Percentiles rank a stretch among this genome's conserved stretches.
Evolutionary conservation across 2,329 filamentous ascomycete genomes (phyloP).

Genomic region (Xylariaceae sp.): DNA sequence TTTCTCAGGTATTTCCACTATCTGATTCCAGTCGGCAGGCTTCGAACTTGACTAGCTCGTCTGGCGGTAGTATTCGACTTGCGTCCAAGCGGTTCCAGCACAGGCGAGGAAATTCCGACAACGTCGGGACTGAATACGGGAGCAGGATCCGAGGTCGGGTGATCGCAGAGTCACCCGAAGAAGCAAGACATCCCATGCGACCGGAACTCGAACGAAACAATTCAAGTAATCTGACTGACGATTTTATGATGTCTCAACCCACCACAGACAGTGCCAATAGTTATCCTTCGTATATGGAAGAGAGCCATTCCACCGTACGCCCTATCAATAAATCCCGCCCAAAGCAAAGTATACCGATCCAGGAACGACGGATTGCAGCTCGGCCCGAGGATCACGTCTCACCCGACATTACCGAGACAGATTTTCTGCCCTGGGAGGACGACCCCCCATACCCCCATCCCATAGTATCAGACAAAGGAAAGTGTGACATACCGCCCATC

Average conservation of each 20-base stretch:
- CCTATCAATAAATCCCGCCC: slow-evolving; percentile 3
- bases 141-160: slow-evolving; percentile 41
- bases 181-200: slow-evolving; percentile 12
- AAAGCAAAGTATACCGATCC: neutral
- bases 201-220: slow-evolving; percentile 15
- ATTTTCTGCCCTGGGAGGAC: slow-evolving; percentile 55
- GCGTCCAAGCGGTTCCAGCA: slow-evolving; percentile 5
- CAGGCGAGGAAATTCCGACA: slow-evolving; percentile 15
- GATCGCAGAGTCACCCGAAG: slow-evolving; percentile 26
- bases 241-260: slow-evolving; percentile 27
- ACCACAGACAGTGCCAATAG: slow-evolving; percentile 26
- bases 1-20: slow-evolving; percentile 54
- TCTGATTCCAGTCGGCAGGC: slow-evolving; percentile 44
- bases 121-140: slow-evolving; percentile 35
- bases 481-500: slow-evolving; percentile 34
- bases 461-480: slow-evolving; percentile 13
- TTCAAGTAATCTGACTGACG: slow-evolving; percentile 22
- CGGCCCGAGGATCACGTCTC: slow-evolving; percentile 34
- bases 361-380: neutral
- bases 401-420: slow-evolving; percentile 47
- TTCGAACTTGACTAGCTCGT: slow-evolving; percentile 34
- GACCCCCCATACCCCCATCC: slow-evolving; percentile 54
- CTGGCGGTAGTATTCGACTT: slow-evolving; percentile 22
- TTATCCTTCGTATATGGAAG: slow-evolving; percentile 7
- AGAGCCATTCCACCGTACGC: slow-evolving; percentile 5